Evolutionary conservation across 73 alveolate genomes (phyloP), one percentile per base, ranked within the genome.

Genomic region (Paramecium octaurelia): DNA sequence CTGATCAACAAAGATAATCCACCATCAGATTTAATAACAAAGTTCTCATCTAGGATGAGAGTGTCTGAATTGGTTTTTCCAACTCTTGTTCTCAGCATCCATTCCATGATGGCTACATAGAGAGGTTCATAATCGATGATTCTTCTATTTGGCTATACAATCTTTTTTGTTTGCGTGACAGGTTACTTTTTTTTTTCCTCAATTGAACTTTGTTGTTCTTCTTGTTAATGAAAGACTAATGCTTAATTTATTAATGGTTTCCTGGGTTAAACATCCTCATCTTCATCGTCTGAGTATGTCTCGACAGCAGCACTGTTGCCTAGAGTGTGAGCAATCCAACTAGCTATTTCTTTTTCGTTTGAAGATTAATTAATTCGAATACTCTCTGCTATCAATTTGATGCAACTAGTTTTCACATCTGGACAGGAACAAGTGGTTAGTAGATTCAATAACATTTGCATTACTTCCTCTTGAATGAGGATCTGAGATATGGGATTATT

Each of bases 91-190:
- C 84, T 77, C 4, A 89, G 42, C 48, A 89, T 44, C 94, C 94
- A 89, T 89, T 89, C 94, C 94, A 89, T 89, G 6, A 89, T 89
- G 71, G 94, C 86, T 40, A 89, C 88, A 50, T 89, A 89, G 21
- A 89, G 58, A 43, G 94, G 94, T 44, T 89, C 94, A 89, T 70
- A 89, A 70, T 89, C 94, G 14, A 89, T 89, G 35, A 80, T 48
- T 80, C 91, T 80, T 80, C 44, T 42, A 31, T 38, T 36, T 73
- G 87, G 57, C 16, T 36, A 23, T 3, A n/a, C 68, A 16, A 73
- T 38, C 24, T 73, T 36, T n/a, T 73, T 73, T 35, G n/a, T 73
- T 73, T 73, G 9, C 4, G 5, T 27, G 0, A 64, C 24, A 7
- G 84, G 87, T n/a, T 73, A 4, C 21, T 36, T 35, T 73, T 14